Evolutionary conservation across 2,329 filamentous ascomycete species (phyloP).

Genomic region (Lomentospora prolificans): DNA sequence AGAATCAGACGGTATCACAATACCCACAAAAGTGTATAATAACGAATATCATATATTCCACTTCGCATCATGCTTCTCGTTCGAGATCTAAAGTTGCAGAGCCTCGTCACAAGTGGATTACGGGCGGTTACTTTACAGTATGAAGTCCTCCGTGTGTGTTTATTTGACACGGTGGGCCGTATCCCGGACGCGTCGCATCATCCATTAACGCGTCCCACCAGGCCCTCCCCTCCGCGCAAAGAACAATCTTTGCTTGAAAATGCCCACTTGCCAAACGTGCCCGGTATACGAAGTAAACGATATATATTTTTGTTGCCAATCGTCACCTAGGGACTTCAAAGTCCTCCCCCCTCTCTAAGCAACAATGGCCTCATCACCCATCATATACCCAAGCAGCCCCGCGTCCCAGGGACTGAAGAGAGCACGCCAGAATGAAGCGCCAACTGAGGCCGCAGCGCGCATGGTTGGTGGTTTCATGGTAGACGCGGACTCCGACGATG

Average conservation of each 20-base stretch:
- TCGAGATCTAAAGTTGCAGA: background rate
- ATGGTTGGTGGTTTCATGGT: conserved; percentile 12
- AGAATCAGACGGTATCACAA: background rate
- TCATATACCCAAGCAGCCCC: conserved; percentile 11
- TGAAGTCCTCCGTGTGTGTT: background rate
- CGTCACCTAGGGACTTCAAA: too few species aligned
- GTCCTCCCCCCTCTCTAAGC: too few species aligned
- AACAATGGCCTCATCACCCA: conserved; percentile 11
- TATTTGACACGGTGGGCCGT: background rate
- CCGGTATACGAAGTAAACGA: too few species aligned
- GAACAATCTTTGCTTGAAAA: too few species aligned
- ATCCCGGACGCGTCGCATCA: background rate
- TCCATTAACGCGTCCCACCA: conserved; percentile 2
- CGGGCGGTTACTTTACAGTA: background rate
- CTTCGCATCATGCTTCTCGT: background rate
- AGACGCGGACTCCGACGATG: conserved; percentile 10
- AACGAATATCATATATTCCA: background rate
- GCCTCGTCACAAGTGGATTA: background rate
- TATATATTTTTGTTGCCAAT: too few species aligned
- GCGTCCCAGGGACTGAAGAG: conserved; percentile 10
- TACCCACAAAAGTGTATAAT: background rate
- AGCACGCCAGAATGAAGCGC: conserved; percentile 9
- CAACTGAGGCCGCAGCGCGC: background rate
- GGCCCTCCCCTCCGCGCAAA: background rate
- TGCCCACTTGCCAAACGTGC: too few species aligned